phyloP scores from a whole-genome alignment of 208 protist genomes.

The Leishmania martiniquensis region DNA sequence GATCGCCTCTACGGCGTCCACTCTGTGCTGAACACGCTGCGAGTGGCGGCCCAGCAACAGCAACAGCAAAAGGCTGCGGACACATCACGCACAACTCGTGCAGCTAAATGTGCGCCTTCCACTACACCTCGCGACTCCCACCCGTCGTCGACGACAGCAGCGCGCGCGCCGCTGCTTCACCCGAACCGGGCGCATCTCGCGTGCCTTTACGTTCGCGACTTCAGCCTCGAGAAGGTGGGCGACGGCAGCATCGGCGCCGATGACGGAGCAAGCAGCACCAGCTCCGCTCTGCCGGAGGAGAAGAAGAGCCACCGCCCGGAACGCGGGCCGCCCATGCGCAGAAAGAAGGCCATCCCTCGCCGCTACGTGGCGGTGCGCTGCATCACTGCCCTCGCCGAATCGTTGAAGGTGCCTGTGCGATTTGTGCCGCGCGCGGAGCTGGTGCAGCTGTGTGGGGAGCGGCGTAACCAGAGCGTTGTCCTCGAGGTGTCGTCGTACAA shows the following conservation, averaged over 20 bases:
- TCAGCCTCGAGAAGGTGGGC: conserved; percentile 39
- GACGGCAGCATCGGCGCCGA: neutral
- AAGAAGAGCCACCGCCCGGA: neutral
- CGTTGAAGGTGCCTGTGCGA: conserved; percentile 48
- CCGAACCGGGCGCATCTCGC: conserved; percentile 22
- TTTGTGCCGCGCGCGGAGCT: conserved; percentile 70
- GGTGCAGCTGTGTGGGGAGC: conserved; percentile 78
- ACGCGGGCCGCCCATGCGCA: neutral
- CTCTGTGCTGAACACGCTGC: conserved; percentile 62
- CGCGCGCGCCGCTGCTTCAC: neutral
- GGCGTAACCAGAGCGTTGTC: conserved; percentile 81
- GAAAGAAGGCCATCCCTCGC: conserved; percentile 40
- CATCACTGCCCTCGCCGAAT: conserved; percentile 61
- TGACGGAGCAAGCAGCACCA: neutral
- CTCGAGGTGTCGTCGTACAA: conserved; percentile 65
- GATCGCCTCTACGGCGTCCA: conserved; percentile 79
- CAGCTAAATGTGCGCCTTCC: too few species aligned
- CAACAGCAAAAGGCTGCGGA: neutral
- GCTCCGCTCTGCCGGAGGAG: too few species aligned
- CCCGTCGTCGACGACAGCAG: neutral
- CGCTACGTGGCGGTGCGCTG: conserved; percentile 64
- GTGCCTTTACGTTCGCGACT: conserved; percentile 76
- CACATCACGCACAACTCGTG: neutral
- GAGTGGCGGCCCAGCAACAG: conserved; percentile 39
- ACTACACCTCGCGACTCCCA: neutral